A percentile compares a stretch with the other conserved stretches of the same genome.
phyloP scores from a whole-genome alignment of 257 asterid genomes.

The Solanum gracilifrons region DNA sequence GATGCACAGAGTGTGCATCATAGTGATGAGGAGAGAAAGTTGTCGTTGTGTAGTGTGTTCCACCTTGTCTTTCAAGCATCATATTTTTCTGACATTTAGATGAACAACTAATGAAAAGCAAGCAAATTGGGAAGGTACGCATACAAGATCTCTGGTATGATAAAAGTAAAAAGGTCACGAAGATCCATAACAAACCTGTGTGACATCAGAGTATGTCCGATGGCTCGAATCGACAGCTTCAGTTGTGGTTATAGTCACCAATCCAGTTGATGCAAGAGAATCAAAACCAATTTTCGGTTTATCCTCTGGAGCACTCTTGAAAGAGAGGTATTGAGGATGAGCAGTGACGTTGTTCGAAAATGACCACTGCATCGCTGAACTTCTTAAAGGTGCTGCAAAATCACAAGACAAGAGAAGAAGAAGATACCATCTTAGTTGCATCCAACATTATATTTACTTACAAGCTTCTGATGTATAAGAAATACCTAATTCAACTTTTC shows the following conservation, averaged over 20 bases:
- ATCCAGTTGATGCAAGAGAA: conserved; percentile 57
- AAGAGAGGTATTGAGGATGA: conserved; percentile 41
- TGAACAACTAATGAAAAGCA: background rate
- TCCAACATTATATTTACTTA: background rate
- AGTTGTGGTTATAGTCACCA: conserved; percentile 39
- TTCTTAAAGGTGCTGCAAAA: conserved; percentile 36
- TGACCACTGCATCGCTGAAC: conserved; percentile 69
- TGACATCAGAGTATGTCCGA: conserved; percentile 15
- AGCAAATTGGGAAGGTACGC: background rate
- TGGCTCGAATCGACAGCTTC: conserved; percentile 29
- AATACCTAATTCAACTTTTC: background rate
- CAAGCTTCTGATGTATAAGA: background rate
- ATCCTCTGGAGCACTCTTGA: conserved; percentile 19
- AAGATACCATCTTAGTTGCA: background rate
- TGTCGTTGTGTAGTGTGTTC: background rate
- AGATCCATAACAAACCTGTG: conserved; percentile 27
- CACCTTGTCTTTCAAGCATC: conserved; percentile 1
- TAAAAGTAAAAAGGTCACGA: background rate
- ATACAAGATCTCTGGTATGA: background rate
- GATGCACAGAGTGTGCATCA: background rate
- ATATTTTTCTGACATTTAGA: background rate
- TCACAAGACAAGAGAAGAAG: conserved; percentile 2
- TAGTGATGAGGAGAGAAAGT: background rate
- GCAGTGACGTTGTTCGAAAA: conserved; percentile 32
- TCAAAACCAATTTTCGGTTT: conserved; percentile 44